Evolutionary conservation across 805 yeast genomes (phyloP), one percentile per base, ranked within the genome.

Genomic region (Pichia ethanolica): DNA sequence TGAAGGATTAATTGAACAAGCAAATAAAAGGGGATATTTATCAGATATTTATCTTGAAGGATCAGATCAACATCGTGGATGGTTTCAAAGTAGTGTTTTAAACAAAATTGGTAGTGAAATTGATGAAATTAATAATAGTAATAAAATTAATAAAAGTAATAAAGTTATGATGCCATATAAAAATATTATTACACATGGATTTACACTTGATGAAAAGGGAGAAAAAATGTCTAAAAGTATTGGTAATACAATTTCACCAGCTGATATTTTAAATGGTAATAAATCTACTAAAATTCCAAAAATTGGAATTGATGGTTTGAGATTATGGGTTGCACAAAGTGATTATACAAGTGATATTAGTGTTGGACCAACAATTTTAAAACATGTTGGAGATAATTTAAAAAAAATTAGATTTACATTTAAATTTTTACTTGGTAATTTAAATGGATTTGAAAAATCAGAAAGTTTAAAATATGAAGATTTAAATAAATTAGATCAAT

Each of bases 31-130:
- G 33, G 70, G 68, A 0, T 69, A 67, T n/a, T 57, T 81, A 5
- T 83, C 95, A 0, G 95, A 90, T 65, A 75, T 88, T n/a, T 91
- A 89, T 61, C 66, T 91, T 12, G 99, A 93, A 71, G 99, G 99
- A 2, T 80, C 90, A n/a, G 99, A 93, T 62, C 99, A 93, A 66
- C 99, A 93, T 62, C 78, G 99, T 52, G 99, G 99, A 1, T 93
- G 99, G 99, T 93, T 93, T 64, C 99, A 93, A 69, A 87, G 96
- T 34, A 89, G 97, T 1, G 68, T 93, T 30, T 70, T 93, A 50
- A 89, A 95, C 27, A 86, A 81, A 59, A 76, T 89, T 26, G 86
- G 85, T 4, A 54, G 56, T 6, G 46, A 45, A 45, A 27, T 35
- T 10, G 68, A n/a, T 6, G 39, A 14, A 11, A 13, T 7, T 20